Evolutionary conservation across 257 asterid genomes (phyloP), one percentile per base, ranked within the genome.

Genomic region (Solanum paucissectum): DNA sequence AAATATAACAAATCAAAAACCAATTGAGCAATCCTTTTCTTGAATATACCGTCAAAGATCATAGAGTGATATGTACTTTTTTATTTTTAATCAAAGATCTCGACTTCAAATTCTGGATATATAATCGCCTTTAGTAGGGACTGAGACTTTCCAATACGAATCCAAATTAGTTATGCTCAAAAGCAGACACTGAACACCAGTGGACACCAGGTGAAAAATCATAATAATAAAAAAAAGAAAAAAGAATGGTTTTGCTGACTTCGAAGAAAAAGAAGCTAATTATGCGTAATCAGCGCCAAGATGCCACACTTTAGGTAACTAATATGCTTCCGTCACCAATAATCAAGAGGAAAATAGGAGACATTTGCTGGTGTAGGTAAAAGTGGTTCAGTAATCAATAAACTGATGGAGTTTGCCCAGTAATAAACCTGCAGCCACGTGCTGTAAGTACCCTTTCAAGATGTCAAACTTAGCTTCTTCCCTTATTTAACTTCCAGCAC

Each of bases 21-120:
- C 10, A 16, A 1, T 16, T 52, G 60, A 52, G n/a, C 9, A 55
- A 55, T 55, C n/a, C n/a, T 18, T 55, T 55, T 55, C 10, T 52
- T 16, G 62, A 52, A 52, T 44, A 16, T 52, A 52, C 60, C 9
- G 0, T 49, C 60, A 49, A 49, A 52, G 1, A 46, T 46, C 8
- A 16, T 49, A 0, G 21, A 49, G 1, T 52, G n/a, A 18, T 52
- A 52, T 1, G 1, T 52, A 20, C 1, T 12, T 5, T 32, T 68
- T 68, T 21, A 68, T 68, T 4, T 7, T 68, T 27, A 25, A 0
- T 68, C 3, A 12, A 6, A 68, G 25, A 66, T 66, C 1, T 12
- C 0, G 0, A 2, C 0, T 64, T 64, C 0, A 2, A 9, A 52
- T 16, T 49, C 1, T 5, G 1, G 3, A 6, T 52, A 52, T 16